Evolutionary conservation across 2,329 filamentous ascomycete species (phyloP), one percentile per base, ranked within the genome.

Genomic region (Huntiella bhutanensis): DNA sequence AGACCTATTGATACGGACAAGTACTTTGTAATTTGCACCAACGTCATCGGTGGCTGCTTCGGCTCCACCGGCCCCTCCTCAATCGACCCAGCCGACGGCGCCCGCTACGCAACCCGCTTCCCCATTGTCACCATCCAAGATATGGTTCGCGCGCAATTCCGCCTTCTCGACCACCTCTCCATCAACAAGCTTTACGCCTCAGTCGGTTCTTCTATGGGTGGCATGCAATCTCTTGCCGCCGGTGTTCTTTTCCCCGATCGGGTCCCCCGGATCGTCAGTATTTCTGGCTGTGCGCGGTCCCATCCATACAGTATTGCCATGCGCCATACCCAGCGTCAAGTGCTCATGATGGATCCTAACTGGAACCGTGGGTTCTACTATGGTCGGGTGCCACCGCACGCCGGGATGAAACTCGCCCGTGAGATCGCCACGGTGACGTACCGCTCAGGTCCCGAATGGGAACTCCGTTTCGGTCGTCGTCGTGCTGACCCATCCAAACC

Each of bases 281-380:
- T 96, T 57, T 92, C 82, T 57, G 91, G 88, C 10, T 98, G 91
- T 60, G 91, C 88, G 1, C 72, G 91, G 52, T 92, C 82, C 54
- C 91, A 98, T 59, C 91, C 91, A 0, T 98, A 98, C 65, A 93
- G 87, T 61, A 94, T 98, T 59, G 91, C 91, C 33, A 95, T 98
- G 88, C 78, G 91, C 46, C 91, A 98, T 63, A 94, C 88, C 0
- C 91, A 98, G 63, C 78, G 91, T 22, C 91, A 96, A 65, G 91
- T 95, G 1, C 72, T 98, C 41, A 96, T 98, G 87, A 95, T 95
- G 81, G 91, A 98, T 56, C 86, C 87, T 2, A 86, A 93, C 57
- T 98, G 91, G 91, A 83, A 84, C 54, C 77, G 91, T 33, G 91
- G 91, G 2, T 93, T 88, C 64, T 96, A 96, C 67, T 93, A 94